phyloP scores from a whole-genome alignment of 768 basidiomycete genomes.

The Kwoniella botswanensis region DNA sequence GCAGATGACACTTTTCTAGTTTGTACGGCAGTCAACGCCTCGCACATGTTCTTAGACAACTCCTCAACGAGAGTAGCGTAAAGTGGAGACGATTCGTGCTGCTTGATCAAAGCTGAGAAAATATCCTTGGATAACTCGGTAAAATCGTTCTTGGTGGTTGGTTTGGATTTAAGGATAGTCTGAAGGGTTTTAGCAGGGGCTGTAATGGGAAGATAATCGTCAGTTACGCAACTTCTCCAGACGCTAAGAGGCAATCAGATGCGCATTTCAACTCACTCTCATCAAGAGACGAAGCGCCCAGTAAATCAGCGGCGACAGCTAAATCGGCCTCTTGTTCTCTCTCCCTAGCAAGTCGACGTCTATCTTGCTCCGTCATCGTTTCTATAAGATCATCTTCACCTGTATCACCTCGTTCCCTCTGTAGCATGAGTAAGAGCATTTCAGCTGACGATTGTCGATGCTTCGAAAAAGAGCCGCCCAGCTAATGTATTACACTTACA shows the following conservation, averaged over 20 bases:
- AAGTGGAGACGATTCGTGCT: constrained; percentile 79
- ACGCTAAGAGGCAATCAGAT: too few species aligned
- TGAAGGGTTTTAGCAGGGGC: constrained; percentile 35
- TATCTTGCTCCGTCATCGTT: constrained; percentile 60
- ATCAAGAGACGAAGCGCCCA: constrained; percentile 70
- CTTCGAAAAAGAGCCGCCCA: background rate
- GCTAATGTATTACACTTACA: constrained; percentile 24
- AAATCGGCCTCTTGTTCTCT: constrained; percentile 85
- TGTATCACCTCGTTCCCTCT: constrained; percentile 15
- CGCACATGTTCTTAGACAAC: constrained; percentile 74
- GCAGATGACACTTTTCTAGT: constrained; percentile 84
- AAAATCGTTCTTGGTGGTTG: constrained; percentile 89
- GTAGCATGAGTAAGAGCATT: background rate
- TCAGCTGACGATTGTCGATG: background rate
- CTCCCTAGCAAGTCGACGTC: constrained; percentile 76
- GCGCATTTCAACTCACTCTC: constrained; percentile 40
- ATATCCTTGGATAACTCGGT: constrained; percentile 73
- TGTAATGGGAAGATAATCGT: background rate
- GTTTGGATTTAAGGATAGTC: constrained; percentile 73
- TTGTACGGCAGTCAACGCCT: constrained; percentile 84
- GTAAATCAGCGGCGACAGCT: constrained; percentile 76
- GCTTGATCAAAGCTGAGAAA: constrained; percentile 74
- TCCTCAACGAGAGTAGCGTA: constrained; percentile 84
- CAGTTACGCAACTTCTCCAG: background rate
- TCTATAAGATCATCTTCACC: constrained; percentile 54